Percentiles rank a stretch among this genome's conserved stretches.
Evolutionary conservation across 129 eudicot genomes (phyloP).

Genomic region (Cynara cardunculus): DNA sequence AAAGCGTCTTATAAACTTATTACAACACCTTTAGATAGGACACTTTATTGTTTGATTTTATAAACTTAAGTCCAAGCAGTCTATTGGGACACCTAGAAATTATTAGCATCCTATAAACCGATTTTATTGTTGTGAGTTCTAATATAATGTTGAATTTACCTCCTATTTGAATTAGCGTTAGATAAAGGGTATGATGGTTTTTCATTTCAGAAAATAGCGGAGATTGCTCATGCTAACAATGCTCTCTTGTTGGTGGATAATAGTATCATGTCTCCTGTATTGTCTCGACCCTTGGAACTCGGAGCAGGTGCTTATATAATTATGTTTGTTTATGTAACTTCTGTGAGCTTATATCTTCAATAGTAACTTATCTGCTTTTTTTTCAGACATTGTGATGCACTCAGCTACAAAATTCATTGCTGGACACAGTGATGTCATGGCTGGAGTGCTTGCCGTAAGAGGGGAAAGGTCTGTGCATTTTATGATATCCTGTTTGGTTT

Average conservation of each 20-base stretch:
- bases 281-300: conserved; percentile 82
- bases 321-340: background rate
- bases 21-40: too few relatives aligned
- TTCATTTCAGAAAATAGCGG: conserved; percentile 72
- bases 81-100: too few relatives aligned
- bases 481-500: background rate
- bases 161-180: background rate
- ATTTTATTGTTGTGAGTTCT: conserved; percentile 4
- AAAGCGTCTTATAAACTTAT: too few relatives aligned
- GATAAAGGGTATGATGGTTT: background rate
- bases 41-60: too few relatives aligned
- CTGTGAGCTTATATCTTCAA: conserved; percentile 4
- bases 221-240: conserved; percentile 81
- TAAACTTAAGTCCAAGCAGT: too few relatives aligned
- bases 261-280: conserved; percentile 95
- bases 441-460: conserved; percentile 82
- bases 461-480: conserved; percentile 74
- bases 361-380: background rate
- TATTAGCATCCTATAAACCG: too few relatives aligned
- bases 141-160: background rate
- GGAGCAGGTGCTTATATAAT: conserved; percentile 69
- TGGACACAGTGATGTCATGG: conserved; percentile 99
- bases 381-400: conserved; percentile 91
- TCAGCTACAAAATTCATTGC: conserved; percentile 95
- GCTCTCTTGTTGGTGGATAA: conserved; percentile 95